These are phyloP conservation scores for Colletotrichum sp. DNA, from an alignment of 2,329 filamentous ascomycete genomes.

Conservation along the genomic window DNA sequence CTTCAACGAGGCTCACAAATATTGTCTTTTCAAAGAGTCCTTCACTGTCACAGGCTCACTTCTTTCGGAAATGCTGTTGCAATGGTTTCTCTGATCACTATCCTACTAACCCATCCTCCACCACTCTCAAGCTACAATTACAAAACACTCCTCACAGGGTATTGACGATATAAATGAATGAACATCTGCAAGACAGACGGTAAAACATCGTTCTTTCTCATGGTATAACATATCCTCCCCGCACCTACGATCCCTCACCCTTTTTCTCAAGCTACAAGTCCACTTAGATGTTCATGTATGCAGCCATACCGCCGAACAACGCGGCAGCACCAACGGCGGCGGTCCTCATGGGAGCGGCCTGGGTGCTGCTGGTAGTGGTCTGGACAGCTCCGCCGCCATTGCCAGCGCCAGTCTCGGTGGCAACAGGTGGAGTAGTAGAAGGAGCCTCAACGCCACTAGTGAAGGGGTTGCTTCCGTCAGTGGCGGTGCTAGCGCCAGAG, in stretches of 20 bases:
- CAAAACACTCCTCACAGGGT: background rate
- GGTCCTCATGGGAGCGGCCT: conserved; percentile 33
- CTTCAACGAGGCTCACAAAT: too few relatives aligned
- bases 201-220: background rate
- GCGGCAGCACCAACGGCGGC: conserved; percentile 48
- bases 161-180: background rate
- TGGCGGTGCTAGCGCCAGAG: conserved; percentile 52
- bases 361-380: conserved; percentile 36
- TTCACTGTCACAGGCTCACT: too few relatives aligned
- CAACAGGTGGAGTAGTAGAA: conserved; percentile 39
- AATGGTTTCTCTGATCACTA: background rate
- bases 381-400: background rate
- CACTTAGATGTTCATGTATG: conserved; percentile 22
- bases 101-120: background rate
- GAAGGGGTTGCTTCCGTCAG: conserved; percentile 52
- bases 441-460: conserved; percentile 56
- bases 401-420: conserved; percentile 25
- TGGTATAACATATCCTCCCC: background rate
- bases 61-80: too few relatives aligned
- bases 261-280: fast-evolving
- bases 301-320: conserved; percentile 48
- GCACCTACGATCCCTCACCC: fast-evolving
- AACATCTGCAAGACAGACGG: background rate
- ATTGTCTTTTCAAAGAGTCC: too few relatives aligned
- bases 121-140: background rate